These are phyloP conservation scores for Suillus cothurnatus DNA, from an alignment of 768 basidiomycete species.

Conservation along the genomic window DNA sequence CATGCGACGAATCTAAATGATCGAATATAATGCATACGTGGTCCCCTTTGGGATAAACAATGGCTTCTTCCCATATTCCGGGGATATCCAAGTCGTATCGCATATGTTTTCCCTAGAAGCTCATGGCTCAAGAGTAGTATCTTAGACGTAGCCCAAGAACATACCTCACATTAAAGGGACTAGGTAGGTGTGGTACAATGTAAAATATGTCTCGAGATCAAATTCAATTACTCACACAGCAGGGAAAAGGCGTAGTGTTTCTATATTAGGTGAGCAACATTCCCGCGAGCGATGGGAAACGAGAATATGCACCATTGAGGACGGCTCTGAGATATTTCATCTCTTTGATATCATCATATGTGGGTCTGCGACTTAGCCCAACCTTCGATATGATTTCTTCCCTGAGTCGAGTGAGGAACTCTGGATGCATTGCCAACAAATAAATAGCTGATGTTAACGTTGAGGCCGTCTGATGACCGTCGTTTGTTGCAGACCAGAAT, in stretches of 20 bases:
- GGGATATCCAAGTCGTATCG: constrained; percentile 28
- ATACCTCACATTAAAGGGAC: constrained; percentile 22
- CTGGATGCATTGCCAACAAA: constrained; percentile 48
- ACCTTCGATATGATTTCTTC: constrained; percentile 43
- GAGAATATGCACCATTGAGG: constrained; percentile 39
- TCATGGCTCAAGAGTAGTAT: not conserved
- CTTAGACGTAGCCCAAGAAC: not conserved
- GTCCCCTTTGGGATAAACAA: constrained; percentile 31
- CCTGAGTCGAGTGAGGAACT: constrained; percentile 39
- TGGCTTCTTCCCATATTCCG: constrained; percentile 25
- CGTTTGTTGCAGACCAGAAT: not conserved
- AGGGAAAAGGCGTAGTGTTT: constrained; percentile 36
- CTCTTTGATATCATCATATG: constrained; percentile 42
- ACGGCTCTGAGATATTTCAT: constrained; percentile 48
- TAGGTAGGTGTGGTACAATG: not conserved
- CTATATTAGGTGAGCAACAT: constrained; percentile 16
- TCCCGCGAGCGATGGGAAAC: not conserved
- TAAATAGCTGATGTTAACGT: constrained; percentile 48
- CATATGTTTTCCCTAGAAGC: constrained; percentile 21
- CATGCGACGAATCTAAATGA: not conserved
- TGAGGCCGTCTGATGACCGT: constrained; percentile 38
- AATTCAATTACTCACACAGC: constrained; percentile 26
- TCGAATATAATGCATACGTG: constrained; percentile 15
- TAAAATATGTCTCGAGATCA: not conserved
- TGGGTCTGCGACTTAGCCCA: constrained; percentile 36